A percentile compares a stretch with the other conserved stretches of the same genome.
Evolutionary conservation across 2,329 filamentous ascomycete species (phyloP).

Genomic region (Colletotrichum aenigma): DNA sequence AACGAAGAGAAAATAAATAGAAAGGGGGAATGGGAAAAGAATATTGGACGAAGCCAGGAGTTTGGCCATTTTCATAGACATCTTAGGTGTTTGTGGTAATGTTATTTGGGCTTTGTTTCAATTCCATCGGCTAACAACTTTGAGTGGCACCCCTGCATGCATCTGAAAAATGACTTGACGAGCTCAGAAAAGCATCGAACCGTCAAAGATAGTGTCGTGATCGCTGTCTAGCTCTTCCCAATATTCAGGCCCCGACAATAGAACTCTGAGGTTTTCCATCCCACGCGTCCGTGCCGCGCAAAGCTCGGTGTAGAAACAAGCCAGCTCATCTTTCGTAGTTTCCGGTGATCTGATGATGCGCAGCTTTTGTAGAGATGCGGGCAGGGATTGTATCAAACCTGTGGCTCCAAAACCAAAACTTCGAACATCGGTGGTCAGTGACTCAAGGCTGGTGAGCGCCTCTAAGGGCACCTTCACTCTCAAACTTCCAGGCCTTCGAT

Average conservation of each 20-base stretch:
- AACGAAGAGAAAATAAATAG: not conserved
- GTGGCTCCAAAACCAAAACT: not conserved
- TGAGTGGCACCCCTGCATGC: not conserved
- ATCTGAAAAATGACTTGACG: not conserved
- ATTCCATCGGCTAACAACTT: not conserved
- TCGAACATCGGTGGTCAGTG: not conserved
- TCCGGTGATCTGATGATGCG: not conserved
- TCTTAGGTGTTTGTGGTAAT: not conserved
- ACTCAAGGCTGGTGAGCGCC: not conserved
- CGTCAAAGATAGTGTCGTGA: not conserved
- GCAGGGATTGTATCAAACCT: not conserved
- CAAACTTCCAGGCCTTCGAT: not conserved
- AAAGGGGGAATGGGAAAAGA: not conserved
- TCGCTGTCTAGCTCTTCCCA: not conserved
- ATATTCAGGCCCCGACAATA: not conserved
- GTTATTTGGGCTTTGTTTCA: not conserved
- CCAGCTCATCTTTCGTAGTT: not conserved
- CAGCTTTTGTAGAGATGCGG: not conserved
- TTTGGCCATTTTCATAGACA: not conserved
- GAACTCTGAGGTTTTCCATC: not conserved
- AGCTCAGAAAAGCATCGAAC: not conserved
- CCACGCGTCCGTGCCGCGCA: not conserved
- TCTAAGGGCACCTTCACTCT: not conserved
- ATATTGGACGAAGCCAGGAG: not conserved
- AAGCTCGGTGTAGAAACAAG: not conserved